Evolutionary conservation across 306 rosid species (phyloP).

Genomic region (Phaseolus lunatus): DNA sequence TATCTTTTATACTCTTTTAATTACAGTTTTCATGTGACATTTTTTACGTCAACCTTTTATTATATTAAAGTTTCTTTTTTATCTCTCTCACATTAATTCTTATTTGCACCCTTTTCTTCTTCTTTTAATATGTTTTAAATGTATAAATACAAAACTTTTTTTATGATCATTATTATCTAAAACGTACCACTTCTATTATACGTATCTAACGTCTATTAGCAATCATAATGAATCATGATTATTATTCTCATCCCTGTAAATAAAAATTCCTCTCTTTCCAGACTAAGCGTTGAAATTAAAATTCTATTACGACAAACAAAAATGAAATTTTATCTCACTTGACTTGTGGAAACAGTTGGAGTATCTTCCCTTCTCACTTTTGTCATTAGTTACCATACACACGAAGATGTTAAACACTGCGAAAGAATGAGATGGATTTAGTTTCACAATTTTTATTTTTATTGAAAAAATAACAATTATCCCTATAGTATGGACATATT

Average conservation of each 20-base stretch:
- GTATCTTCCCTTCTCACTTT: not conserved
- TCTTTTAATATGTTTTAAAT: not conserved
- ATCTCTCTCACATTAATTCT: not conserved
- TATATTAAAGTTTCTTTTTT: not conserved
- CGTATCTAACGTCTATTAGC: slow-evolving; percentile 9
- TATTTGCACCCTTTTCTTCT: not conserved
- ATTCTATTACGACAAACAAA: not conserved
- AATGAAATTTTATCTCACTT: not conserved
- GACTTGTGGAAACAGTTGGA: not conserved
- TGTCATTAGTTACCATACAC: not conserved
- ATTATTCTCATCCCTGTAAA: not conserved
- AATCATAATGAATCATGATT: slow-evolving; percentile 1
- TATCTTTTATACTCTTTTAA: slow-evolving; percentile 3
- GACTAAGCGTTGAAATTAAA: slow-evolving; percentile 33
- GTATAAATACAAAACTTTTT: not conserved
- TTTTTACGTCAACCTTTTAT: not conserved
- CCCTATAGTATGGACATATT: not conserved
- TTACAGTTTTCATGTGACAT: not conserved
- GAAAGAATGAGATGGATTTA: not conserved
- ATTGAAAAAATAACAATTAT: not conserved
- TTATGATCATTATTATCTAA: not conserved
- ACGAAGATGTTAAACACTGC: not conserved
- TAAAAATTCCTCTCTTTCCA: not conserved
- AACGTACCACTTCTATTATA: not conserved
- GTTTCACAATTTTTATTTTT: not conserved